A percentile compares a stretch with the other conserved stretches of the same genome.
These are phyloP conservation scores for Cardiospermum halicacabum DNA, from an alignment of 345 rosid genomes.

Conservation along the genomic window DNA sequence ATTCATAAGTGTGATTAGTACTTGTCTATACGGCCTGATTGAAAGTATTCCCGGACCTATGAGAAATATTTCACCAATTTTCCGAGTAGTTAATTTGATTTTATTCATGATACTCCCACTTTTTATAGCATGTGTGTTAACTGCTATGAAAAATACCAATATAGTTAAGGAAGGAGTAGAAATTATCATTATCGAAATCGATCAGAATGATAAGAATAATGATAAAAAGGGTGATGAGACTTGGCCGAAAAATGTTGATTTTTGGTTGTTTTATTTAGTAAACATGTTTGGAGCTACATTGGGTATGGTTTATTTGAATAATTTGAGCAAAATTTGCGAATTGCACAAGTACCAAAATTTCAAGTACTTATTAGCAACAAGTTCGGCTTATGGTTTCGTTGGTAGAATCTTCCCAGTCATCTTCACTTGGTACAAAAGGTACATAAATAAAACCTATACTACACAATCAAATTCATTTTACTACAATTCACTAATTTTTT, in stretches of 20 bases:
- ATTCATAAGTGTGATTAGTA: slow-evolving; percentile 21
- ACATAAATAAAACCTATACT: background rate
- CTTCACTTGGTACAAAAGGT: slow-evolving; percentile 23
- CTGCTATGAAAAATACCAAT: background rate
- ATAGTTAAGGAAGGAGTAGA: background rate
- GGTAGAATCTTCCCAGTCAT: slow-evolving; percentile 21
- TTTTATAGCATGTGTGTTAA: slow-evolving; percentile 16
- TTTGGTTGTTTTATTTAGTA: slow-evolving; percentile 31
- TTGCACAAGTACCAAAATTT: slow-evolving; percentile 16
- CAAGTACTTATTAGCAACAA: slow-evolving; percentile 23
- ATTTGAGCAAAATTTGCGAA: slow-evolving; percentile 34
- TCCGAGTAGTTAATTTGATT: slow-evolving; percentile 11
- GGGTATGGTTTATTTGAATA: slow-evolving; percentile 33
- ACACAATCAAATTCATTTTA: too few relatives aligned
- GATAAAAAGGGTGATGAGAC: background rate
- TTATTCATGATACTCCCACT: slow-evolving; percentile 22
- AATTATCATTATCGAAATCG: slow-evolving; percentile 1
- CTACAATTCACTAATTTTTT: background rate
- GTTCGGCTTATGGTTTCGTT: slow-evolving; percentile 32
- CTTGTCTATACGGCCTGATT: slow-evolving; percentile 26
- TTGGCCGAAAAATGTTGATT: slow-evolving; percentile 24
- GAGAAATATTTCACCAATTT: slow-evolving; percentile 2
- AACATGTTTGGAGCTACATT: slow-evolving; percentile 32
- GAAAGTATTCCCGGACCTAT: slow-evolving; percentile 14
- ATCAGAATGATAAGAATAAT: background rate